Evolutionary conservation across 2,329 filamentous ascomycete species (phyloP).

Genomic region (Cercospora nicotianae): DNA sequence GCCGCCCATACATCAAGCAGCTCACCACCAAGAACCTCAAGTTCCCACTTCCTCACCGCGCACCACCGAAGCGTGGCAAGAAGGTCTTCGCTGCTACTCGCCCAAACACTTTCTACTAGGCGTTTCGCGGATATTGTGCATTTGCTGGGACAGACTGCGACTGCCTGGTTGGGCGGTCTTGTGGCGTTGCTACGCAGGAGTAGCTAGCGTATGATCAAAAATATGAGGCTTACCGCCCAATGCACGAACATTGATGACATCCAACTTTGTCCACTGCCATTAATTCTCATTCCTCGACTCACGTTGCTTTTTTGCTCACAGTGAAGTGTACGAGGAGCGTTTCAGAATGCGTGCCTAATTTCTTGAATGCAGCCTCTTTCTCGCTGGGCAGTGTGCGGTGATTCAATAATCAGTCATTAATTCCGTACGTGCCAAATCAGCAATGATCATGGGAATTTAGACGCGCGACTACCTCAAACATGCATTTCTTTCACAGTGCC

Average conservation of each 20-base stretch:
- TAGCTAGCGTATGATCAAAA: conserved; percentile 28
- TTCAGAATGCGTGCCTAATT: background rate
- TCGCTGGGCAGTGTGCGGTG: background rate
- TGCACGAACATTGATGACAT: conserved; percentile 17
- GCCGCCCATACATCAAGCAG: conserved; percentile 99
- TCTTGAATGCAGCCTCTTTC: background rate
- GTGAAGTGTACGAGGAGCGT: background rate
- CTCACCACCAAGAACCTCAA: conserved; percentile 90
- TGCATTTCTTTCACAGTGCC: background rate
- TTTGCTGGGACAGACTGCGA: conserved; percentile 25
- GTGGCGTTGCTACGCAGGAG: conserved; percentile 23
- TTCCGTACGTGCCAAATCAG: background rate
- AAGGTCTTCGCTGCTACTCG: conserved; percentile 92
- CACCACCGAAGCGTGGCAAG: conserved; percentile 77
- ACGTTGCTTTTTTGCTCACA: background rate
- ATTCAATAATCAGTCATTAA: background rate
- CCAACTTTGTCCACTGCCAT: background rate
- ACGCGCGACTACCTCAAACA: background rate
- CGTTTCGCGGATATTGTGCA: conserved; percentile 40
- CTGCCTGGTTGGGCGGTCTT: conserved; percentile 25
- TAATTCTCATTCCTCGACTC: background rate
- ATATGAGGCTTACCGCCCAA: conserved; percentile 8
- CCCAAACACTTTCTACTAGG: conserved; percentile 97
- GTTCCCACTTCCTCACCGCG: conserved; percentile 98
- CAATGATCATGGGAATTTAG: background rate